phyloP scores from a whole-genome alignment of 805 yeast genomes.

The Yarrowia yakushimensis region DNA sequence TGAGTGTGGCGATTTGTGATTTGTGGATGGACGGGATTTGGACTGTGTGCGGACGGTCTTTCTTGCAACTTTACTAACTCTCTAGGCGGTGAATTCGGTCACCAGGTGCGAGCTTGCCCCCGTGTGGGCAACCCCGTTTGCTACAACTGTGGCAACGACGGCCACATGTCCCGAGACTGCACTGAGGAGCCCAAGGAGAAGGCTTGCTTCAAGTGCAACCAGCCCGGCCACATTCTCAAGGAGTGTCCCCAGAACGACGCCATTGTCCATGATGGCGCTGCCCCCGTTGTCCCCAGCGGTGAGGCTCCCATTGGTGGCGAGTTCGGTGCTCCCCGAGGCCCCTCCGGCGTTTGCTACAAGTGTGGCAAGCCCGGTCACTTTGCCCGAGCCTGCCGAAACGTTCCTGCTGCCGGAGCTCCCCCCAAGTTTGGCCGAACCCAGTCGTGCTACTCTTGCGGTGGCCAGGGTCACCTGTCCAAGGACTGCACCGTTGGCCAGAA shows the following conservation, averaged over 20 bases:
- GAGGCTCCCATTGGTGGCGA: conserved; percentile 27
- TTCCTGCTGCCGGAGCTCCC: conserved; percentile 36
- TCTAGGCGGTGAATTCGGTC: conserved; percentile 26
- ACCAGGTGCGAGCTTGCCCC: conserved; percentile 40
- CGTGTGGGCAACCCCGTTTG: conserved; percentile 40
- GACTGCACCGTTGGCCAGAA: conserved; percentile 81
- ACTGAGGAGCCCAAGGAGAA: conserved; percentile 76
- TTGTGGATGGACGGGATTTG: too few species aligned
- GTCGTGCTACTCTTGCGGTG: conserved; percentile 92
- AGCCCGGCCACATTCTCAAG: conserved; percentile 80
- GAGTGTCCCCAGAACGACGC: conserved; percentile 51
- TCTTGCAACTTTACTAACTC: not conserved
- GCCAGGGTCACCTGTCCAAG: conserved; percentile 83
- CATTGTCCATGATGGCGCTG: conserved; percentile 25
- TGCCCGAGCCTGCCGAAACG: conserved; percentile 68
- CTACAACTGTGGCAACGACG: conserved; percentile 44
- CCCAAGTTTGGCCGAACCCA: conserved; percentile 45
- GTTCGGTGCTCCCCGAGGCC: conserved; percentile 35
- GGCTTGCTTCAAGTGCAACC: conserved; percentile 92
- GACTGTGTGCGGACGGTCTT: not conserved
- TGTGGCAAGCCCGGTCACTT: conserved; percentile 91
- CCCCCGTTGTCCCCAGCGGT: not conserved
- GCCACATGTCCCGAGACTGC: conserved; percentile 88
- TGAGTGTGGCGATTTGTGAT: not conserved
- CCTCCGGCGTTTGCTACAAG: conserved; percentile 71